Evolutionary conservation across 192 early-diverging fungal species (phyloP).

Genomic region (Kappamyces sp.): DNA sequence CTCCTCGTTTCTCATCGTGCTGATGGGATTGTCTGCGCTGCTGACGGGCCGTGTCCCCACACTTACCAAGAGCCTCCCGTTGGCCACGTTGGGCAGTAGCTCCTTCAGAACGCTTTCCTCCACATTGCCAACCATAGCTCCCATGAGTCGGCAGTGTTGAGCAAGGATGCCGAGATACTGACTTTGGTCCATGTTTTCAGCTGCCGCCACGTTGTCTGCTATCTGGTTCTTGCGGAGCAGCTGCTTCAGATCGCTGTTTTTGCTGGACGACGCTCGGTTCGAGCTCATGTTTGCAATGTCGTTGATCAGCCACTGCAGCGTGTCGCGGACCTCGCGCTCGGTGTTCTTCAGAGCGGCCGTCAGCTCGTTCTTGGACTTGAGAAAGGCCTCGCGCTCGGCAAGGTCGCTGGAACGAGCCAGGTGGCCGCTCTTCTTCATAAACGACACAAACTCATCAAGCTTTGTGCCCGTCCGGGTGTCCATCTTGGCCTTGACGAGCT

Average conservation of each 20-base stretch:
- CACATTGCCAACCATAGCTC: too few relatives aligned
- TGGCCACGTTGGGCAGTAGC: too few relatives aligned
- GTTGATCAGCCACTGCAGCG: slow-evolving; percentile 15
- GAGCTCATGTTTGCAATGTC: slow-evolving; percentile 8
- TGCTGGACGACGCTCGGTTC: slow-evolving; percentile 10
- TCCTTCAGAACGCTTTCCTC: too few relatives aligned
- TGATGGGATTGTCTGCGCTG: too few relatives aligned
- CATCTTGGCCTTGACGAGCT: not conserved
- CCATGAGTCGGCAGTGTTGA: too few relatives aligned
- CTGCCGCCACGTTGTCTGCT: slow-evolving; percentile 14
- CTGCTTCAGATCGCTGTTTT: slow-evolving; percentile 18
- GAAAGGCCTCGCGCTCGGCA: too few relatives aligned
- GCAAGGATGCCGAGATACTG: too few relatives aligned
- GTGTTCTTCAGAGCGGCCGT: not conserved
- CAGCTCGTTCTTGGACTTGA: not conserved
- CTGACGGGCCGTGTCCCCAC: too few relatives aligned
- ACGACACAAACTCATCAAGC: not conserved
- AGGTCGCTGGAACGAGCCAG: not conserved
- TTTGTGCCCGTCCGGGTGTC: not conserved
- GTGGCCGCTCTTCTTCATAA: not conserved
- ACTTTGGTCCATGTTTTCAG: slow-evolving; percentile 7
- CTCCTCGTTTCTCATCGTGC: too few relatives aligned
- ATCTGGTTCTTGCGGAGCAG: slow-evolving; percentile 12
- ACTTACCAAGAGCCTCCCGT: too few relatives aligned
- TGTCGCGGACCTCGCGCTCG: not conserved